Base-by-base conservation (phyloP, 139 green algal genomes). In the Closterium sp. region DNA sequence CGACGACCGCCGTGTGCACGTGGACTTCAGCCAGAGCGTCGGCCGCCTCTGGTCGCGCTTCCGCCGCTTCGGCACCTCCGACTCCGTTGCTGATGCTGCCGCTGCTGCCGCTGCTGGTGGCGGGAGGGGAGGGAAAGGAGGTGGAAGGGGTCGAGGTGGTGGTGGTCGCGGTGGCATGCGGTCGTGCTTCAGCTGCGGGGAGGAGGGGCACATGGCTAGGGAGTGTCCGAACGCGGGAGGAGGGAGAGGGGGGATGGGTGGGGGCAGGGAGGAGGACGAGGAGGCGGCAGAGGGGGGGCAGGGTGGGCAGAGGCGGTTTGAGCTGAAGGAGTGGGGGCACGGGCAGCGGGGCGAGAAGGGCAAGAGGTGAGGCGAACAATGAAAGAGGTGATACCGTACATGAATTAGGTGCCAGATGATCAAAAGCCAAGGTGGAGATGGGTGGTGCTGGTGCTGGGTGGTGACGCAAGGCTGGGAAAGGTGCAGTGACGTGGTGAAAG, bases 1-100 rank as follows among this genome's bases (percentile, higher is more conserved):
- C 88, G 98, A 99, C 90, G 98, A 99, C 95, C 95, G 97, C 28
- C 95, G 97, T 92, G 97, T 98, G 92, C 95, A 97, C 92, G 97
- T 99, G 86, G 97, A 99, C 95, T 99, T 99, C 95, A 97, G 91
- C 24, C 98, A 99, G 95, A 97, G 92, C 27, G 97, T 99, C 42
- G 88, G 95, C 45, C 97, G 99, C 95, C 95, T 99, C 87, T 99
- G 98, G 98, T 97, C 96, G 86, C 96, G 99, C 91, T 99, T 97
- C 93, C 93, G 93, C 85, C 38, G 34, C 11, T 91, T 94, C 28
- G 92, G 92, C 5, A n/a, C 90, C 27, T 84, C 88, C 11, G 92
- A 94, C 34, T 70, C 89, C 21, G 34, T 28, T 22, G 62, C 0
- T 31, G 85, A 21, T 87, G 85, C 85, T 87, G 85, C 13, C 28